Base-by-base conservation (phyloP, 2,329 filamentous ascomycete species). In the Phaeosphaeriaceae sp. region DNA sequence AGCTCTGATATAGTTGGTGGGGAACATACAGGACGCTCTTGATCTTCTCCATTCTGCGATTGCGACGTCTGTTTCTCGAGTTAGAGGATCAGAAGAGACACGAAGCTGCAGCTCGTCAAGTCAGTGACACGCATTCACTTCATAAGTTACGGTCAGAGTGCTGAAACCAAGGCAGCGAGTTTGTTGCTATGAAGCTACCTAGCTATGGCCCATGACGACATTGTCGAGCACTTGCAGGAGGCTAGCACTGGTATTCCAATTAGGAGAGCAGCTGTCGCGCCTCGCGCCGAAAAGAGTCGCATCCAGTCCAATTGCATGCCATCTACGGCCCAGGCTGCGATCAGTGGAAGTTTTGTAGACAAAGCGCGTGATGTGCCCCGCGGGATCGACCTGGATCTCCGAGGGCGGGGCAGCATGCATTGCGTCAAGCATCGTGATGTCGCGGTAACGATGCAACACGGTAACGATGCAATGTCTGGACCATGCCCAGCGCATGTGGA, bases 1-100 rank as follows among this genome's bases (percentile, higher is more conserved):
- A 65, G 42, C 68, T 68, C 52, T 69, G 74, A 42, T 57, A 46
- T 10, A 60, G 47, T n/a, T 22, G 7, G 45, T 40, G 45, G 11
- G 42, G 41, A n/a, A 52, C 78, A 63, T 64, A 80, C 78, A 82
- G 67, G 53, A 81, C 69, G 63, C 73, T 76, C 75, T 81, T 81
- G 54, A 82, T 66, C 71, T 80, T 80, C 56, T 81, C 75, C 80
- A 82, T 82, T 56, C 42, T 61, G 64, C 20, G 53, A 41, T 31
- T 40, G 49, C 48, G 58, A 53, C 50, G 20, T 21, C 19, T 41
- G 20, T 41, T 49, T 13, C 24, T 19, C 15, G 54, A 25, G 19
- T 25, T 44, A 13, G 41, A 55, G 47, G 44, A 59, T 44, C 49
- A 24, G 55, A 60, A 58, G 52, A 27, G 48, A 40, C 24, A 50